Base-by-base conservation (phyloP, 352 stramenopile species). In the Aphanomyces invadans region DNA sequence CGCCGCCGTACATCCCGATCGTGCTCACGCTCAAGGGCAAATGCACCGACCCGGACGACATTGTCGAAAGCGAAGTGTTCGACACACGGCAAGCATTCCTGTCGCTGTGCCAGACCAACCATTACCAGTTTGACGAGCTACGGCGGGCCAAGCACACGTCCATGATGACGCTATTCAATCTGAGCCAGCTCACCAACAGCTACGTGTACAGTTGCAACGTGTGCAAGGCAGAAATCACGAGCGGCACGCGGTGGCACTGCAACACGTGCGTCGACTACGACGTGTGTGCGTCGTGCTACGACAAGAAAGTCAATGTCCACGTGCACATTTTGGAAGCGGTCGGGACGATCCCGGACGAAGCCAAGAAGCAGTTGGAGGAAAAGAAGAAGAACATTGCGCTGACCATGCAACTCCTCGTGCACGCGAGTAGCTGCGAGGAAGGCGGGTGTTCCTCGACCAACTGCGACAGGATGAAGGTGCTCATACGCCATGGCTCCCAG, bases 51-150 rank as follows among this genome's bases (percentile, higher is more conserved):
- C 83, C 81, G 3, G 82, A 93, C 69, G 82, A 91, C 54, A 65
- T 88, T n/a, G 87, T 91, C 60, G 85, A 95, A 62, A 91, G 81
- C 71, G 86, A 96, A 76, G 92, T 96, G 70, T 93, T 97, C 36
- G 97, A 99, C 74, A 98, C 97, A 60, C 89, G 97, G 38, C 95
- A 99, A 75, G 91, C 93, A 0, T 99, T 99, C 74, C 82, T 99
- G 66, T 98, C 97, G 72, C 73, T 99, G 17, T 99, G 96, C 70
- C 86, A 90, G 31, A 81, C 85, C 25, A 99, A 99, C 72, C 96
- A 99, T 72, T 99, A 99, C 79, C 97, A 99, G 76, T 99, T 99
- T 69, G 97, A 99, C 74, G 87, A 98, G 73, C 80, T 99, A 33
- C 90, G 97, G 25, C 83, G 97, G 51, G 97, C 96, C 1, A 99